Conservation (phyloP, 1,284 basidiomycete species). For the Amylostereum areolatum region DNA sequence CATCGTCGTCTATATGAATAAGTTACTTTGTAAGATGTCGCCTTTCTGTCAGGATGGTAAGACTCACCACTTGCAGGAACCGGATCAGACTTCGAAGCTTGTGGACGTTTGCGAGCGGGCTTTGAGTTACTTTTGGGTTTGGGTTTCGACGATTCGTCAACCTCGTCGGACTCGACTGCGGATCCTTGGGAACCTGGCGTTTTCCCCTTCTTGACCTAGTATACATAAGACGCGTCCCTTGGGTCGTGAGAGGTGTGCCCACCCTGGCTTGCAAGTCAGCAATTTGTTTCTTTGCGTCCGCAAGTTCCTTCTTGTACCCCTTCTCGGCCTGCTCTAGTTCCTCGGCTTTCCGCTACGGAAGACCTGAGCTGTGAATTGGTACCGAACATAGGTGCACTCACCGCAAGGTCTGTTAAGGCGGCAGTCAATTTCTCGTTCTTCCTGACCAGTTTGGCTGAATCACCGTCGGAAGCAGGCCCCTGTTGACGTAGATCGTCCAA, state of each 20-base stretch:
- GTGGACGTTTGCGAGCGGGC: too few relatives aligned
- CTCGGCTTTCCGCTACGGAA: conserved; percentile 14
- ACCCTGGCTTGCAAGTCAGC: conserved; percentile 37
- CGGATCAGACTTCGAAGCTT: too few relatives aligned
- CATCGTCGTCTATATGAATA: neutral
- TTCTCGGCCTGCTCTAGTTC: conserved; percentile 23
- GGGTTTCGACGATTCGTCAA: too few relatives aligned
- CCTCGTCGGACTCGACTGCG: too few relatives aligned
- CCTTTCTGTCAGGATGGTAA: too few relatives aligned
- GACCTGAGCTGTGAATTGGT: neutral
- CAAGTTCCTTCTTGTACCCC: conserved; percentile 22
- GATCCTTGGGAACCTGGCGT: too few relatives aligned
- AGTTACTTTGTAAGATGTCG: too few relatives aligned
- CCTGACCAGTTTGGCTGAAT: conserved; percentile 6
- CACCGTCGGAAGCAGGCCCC: neutral
- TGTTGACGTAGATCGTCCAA: conserved; percentile 1
- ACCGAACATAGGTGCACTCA: conserved; percentile 6
- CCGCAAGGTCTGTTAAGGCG: conserved; percentile 10
- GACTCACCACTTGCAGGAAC: too few relatives aligned
- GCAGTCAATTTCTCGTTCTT: conserved; percentile 9
- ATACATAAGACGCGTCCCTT: conserved; percentile 6
- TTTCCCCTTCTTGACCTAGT: neutral
- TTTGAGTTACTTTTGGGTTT: too few relatives aligned
- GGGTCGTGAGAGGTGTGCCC: conserved; percentile 16
- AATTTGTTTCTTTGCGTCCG: conserved; percentile 31